A percentile compares a stretch with the other conserved stretches of the same genome.
Evolutionary conservation across 768 basidiomycete genomes (phyloP).

Genomic region (Russula vinacea): DNA sequence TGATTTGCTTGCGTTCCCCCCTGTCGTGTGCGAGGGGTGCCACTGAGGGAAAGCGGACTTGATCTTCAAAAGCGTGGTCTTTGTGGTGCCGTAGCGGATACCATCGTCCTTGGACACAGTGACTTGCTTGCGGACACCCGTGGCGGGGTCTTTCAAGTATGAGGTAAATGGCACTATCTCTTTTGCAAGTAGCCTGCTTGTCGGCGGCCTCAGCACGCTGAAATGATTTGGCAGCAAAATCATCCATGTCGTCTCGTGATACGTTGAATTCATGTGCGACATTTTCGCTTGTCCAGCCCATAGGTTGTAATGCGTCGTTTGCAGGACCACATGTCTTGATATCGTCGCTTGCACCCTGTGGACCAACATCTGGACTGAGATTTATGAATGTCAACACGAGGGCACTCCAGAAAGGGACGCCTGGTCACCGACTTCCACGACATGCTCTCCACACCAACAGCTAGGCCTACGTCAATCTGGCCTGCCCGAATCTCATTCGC

Average conservation of each 20-base stretch:
- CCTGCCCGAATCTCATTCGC: constrained; percentile 72
- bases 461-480: constrained; percentile 79
- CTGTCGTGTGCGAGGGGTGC: constrained; percentile 70
- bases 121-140: constrained; percentile 52
- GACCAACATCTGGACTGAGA: constrained; percentile 60
- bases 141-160: constrained; percentile 53
- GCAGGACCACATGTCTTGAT: constrained; percentile 55
- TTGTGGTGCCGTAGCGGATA: constrained; percentile 70
- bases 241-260: constrained; percentile 72
- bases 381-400: constrained; percentile 28
- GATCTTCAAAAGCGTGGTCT: constrained; percentile 59
- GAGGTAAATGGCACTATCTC: constrained; percentile 80
- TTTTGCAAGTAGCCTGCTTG: constrained; percentile 51
- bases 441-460: constrained; percentile 87
- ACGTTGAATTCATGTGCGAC: constrained; percentile 72
- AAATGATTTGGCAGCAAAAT: constrained; percentile 69
- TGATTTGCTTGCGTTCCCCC: constrained; percentile 86
- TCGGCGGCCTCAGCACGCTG: constrained; percentile 76
- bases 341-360: constrained; percentile 57
- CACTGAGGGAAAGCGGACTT: constrained; percentile 80
- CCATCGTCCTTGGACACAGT: constrained; percentile 71
- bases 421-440: constrained; percentile 55
- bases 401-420: constrained; percentile 30
- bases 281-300: constrained; percentile 91
- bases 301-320: constrained; percentile 62